A percentile compares a stretch with the other conserved stretches of the same genome.
These are phyloP conservation scores for Podospora pseudopauciseta DNA, from an alignment of 495 filamentous ascomycete genomes.

Conservation along the genomic window DNA sequence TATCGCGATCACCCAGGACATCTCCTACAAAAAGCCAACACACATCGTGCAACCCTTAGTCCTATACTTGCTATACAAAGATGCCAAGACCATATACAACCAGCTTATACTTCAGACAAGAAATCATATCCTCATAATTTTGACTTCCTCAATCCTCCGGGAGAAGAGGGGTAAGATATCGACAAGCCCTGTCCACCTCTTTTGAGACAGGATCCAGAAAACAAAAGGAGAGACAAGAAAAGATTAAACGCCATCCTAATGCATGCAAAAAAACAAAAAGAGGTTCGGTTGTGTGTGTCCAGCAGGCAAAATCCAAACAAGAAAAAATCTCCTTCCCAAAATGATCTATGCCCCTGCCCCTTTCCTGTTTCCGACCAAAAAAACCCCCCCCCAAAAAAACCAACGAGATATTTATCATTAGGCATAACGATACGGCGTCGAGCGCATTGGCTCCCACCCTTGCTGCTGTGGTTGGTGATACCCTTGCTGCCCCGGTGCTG, in stretches of 20 bases:
- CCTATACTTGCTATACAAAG: background rate
- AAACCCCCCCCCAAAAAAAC: background rate
- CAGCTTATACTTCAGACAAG: background rate
- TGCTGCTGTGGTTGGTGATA: background rate
- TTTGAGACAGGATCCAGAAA: background rate
- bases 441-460: slow-evolving; percentile 24
- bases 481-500: slow-evolving; percentile 3
- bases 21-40: background rate
- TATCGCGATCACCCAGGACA: background rate
- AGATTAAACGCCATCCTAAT: background rate
- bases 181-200: background rate
- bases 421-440: slow-evolving; percentile 30
- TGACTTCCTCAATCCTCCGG: background rate
- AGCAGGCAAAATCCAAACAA: slow-evolving; percentile 1
- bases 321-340: background rate
- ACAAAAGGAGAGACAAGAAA: background rate
- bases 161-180: background rate
- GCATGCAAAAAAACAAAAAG: background rate
- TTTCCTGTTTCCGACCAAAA: background rate
- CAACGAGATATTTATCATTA: slow-evolving; percentile 8
- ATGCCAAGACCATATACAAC: background rate
- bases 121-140: background rate
- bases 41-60: background rate
- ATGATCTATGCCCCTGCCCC: background rate
- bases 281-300: background rate